Base-by-base conservation (phyloP, 768 basidiomycete species). In the Boletus pseudo-olivaceus region DNA sequence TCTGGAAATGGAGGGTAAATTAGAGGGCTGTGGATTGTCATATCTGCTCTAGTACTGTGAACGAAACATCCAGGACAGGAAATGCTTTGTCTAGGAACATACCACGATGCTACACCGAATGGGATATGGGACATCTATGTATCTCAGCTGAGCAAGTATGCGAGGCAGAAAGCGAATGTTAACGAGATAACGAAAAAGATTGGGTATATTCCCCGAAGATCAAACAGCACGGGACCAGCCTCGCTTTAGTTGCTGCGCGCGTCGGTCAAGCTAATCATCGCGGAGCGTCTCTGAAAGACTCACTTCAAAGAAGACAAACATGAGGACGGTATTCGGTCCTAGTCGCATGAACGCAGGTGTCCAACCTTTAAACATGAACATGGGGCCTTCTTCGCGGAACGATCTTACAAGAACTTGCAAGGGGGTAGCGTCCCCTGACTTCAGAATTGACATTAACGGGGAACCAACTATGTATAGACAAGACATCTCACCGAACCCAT, bases 331-430 rank as follows among this genome's bases (percentile, higher is more conserved):
- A 66, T 92, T 91, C 2, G 90, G 90, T 29, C 86, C 90, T 40
- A 93, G 72, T 45, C 91, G 84, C 61, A 88, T 82, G 71, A 91
- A 93, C 8, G 91, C 88, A 3, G 91, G 91, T 17, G 88, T 88
- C 91, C 91, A 93, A 33, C 91, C 91, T 67, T 89, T 92, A 72
- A 93, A 89, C 50, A 93, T 74, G 67, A 93, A 92, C 55, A 77
- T 75, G 10, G 82, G 78, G 0, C 91, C 91, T 75, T 93, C 91
- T 62, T 85, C 77, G 38, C 78, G 79, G 34, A 90, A 71, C 5
- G 89, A 88, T 40, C 68, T 75, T 29, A 70, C 73, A 12, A 90
- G 68, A 29, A 90, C 76, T 50, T 80, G 75, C 20, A 81, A 40
- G 4, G 82, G 73, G 17, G 72, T 75, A 3, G 75, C 68, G 6